Conservation (phyloP, 805 yeast genomes). For the Pachysolen tannophilus region DNA sequence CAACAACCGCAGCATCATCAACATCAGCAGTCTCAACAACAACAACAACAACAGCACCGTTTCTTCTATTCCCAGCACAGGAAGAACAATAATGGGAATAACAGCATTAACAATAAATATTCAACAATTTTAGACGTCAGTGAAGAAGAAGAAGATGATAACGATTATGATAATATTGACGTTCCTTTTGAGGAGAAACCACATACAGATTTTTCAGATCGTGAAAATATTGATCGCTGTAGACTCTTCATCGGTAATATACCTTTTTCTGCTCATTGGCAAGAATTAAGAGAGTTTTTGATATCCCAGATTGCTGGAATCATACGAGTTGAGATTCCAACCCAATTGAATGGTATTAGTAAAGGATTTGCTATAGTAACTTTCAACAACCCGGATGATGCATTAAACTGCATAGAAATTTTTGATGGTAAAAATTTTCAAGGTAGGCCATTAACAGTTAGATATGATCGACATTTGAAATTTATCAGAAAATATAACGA, state of each 20-base stretch:
- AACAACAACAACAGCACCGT: not conserved
- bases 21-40: not conserved
- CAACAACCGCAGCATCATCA: not conserved
- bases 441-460: slow-evolving; percentile 52
- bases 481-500: slow-evolving; percentile 16
- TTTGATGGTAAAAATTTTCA: slow-evolving; percentile 49
- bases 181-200: slow-evolving; percentile 4
- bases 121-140: slow-evolving; percentile 10
- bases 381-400: slow-evolving; percentile 36
- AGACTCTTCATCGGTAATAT: slow-evolving; percentile 49
- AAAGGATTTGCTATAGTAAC: slow-evolving; percentile 64
- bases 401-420: slow-evolving; percentile 36
- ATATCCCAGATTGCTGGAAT: slow-evolving; percentile 24
- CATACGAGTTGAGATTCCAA: slow-evolving; percentile 33
- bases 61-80: not conserved
- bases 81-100: not conserved
- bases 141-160: slow-evolving; percentile 15
- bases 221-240: slow-evolving; percentile 30
- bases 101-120: slow-evolving; percentile 6
- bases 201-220: slow-evolving; percentile 13
- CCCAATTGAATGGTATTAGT: slow-evolving; percentile 30
- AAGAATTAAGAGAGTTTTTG: slow-evolving; percentile 23
- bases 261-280: slow-evolving; percentile 37
- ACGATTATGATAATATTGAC: slow-evolving; percentile 16
- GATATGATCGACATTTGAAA: slow-evolving; percentile 49